Evolutionary conservation across 768 basidiomycete genomes (phyloP).

Genomic region (Mycena sanguinolenta): DNA sequence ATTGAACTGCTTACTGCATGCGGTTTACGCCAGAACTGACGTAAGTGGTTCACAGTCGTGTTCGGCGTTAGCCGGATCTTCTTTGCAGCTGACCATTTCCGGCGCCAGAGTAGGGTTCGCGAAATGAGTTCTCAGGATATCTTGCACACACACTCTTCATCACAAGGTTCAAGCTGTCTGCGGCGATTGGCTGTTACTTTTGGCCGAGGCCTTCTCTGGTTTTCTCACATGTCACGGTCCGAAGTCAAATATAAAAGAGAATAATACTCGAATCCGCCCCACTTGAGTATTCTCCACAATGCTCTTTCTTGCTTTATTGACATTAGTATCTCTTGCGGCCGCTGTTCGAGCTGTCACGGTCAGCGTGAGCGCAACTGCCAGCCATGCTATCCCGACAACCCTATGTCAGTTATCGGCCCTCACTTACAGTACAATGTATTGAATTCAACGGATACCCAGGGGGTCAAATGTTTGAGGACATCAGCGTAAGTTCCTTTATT

Average conservation of each 20-base stretch:
- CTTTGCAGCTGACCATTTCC: too few relatives aligned
- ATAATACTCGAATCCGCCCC: background rate
- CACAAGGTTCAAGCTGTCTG: background rate
- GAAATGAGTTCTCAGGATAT: background rate
- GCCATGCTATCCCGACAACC: slow-evolving; percentile 48
- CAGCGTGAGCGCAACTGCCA: slow-evolving; percentile 45
- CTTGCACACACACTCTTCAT: background rate
- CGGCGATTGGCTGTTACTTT: background rate
- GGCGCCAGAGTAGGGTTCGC: too few relatives aligned
- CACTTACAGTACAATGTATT: background rate
- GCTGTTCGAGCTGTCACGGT: slow-evolving; percentile 39
- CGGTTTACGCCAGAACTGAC: too few relatives aligned
- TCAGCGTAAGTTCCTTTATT: slow-evolving; percentile 43
- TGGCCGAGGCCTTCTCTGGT: background rate
- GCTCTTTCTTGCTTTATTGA: background rate
- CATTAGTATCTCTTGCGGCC: background rate
- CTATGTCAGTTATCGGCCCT: slow-evolving; percentile 40
- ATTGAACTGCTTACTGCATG: too few relatives aligned
- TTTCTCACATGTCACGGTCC: background rate
- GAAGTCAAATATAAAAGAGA: slow-evolving; percentile 8
- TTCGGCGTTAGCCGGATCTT: too few relatives aligned
- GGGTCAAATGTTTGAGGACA: slow-evolving; percentile 52
- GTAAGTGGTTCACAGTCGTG: too few relatives aligned
- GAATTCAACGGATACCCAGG: slow-evolving; percentile 38
- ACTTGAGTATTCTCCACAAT: background rate